Percentiles rank a stretch among this genome's conserved stretches.
phyloP scores from a whole-genome alignment of 805 yeast genomes.

The Saturnispora gosingensis region DNA sequence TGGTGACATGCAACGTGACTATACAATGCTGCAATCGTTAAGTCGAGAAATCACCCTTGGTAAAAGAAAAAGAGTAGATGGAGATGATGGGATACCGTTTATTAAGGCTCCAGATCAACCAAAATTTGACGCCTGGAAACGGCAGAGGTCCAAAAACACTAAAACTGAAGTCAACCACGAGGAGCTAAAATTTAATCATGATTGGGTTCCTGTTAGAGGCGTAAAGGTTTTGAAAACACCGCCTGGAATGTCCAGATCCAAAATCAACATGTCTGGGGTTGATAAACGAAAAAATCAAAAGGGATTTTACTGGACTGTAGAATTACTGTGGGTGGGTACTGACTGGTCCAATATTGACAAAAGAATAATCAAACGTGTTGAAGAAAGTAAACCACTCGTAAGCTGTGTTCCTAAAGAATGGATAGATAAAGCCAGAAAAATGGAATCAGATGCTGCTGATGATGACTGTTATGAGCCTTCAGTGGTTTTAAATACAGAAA shows the following conservation, averaged over 20 bases:
- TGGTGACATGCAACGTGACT: conserved; percentile 67
- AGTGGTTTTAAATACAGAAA: not conserved
- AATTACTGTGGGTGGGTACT: conserved; percentile 44
- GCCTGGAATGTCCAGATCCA: conserved; percentile 62
- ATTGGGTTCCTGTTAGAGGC: conserved; percentile 35
- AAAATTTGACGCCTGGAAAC: conserved; percentile 39
- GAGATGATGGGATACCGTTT: conserved; percentile 8
- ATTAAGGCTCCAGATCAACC: conserved; percentile 31
- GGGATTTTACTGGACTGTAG: conserved; percentile 70
- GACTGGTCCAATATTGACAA: conserved; percentile 12
- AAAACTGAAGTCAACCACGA: not conserved
- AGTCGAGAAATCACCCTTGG: conserved; percentile 54
- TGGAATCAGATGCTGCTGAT: conserved; percentile 15
- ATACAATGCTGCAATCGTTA: conserved; percentile 57
- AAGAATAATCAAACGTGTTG: conserved; percentile 31
- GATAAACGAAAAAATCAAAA: conserved; percentile 2
- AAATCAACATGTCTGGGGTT: conserved; percentile 38
- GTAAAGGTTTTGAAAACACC: conserved; percentile 58
- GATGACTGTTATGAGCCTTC: not conserved
- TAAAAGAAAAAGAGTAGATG: conserved; percentile 30
- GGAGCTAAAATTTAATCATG: not conserved
- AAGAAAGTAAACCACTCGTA: conserved; percentile 29
- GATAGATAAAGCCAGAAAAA: conserved; percentile 27
- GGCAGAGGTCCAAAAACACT: conserved; percentile 38
- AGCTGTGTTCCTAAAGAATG: conserved; percentile 33